Evolutionary conservation across 305 asterid species (phyloP), one percentile per base, ranked within the genome.

Genomic region (Rubia tinctorum): DNA sequence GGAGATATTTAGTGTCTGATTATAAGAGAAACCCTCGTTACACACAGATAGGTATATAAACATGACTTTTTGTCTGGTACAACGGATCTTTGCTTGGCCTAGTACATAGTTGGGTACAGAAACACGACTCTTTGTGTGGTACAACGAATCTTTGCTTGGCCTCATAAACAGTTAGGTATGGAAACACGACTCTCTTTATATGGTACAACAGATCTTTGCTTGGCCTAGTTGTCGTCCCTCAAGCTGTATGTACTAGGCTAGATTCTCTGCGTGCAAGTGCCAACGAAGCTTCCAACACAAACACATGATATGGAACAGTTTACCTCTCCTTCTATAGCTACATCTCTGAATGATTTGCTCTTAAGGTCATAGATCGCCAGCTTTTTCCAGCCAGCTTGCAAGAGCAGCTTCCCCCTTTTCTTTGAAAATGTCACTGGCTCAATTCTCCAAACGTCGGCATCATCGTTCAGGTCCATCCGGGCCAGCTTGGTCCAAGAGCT

Each of bases 401-500:
- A 11, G 17, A 60, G 39, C 20, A 40, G 17, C 23, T 66, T 18
- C 53, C 22, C 45, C 70, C 27, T n/a, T 40, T 40, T 42, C 53
- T 11, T 40, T n/a, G 53, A 39, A 30, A 39, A 39, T 66, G 9
- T 18, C 30, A 40, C 51, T 2, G 51, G 70, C 42, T 8, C 40
- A 4, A 64, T 37, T 13, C 13, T 27, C 49, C 25, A 0, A 7
- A 11, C 7, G n/a, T 7, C n/a, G n/a, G 27, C 14, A 17, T 39
- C 14, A 30, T 30, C n/a, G n/a, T n/a, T 43, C 2, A 30, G 6
- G 27, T 37, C 25, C 17, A 39, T 65, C 49, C 49, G 18, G 45
- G 22, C n/a, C 20, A 66, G 40, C 15, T n/a, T 8, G 40, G 70
- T 66, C 70, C 70, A 66, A n/a, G 53, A 66, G 43, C 55, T 66